A percentile compares a stretch with the other conserved stretches of the same genome.
These are phyloP conservation scores for Pholiota conissans DNA, from an alignment of 768 basidiomycete genomes.

Conservation along the genomic window DNA sequence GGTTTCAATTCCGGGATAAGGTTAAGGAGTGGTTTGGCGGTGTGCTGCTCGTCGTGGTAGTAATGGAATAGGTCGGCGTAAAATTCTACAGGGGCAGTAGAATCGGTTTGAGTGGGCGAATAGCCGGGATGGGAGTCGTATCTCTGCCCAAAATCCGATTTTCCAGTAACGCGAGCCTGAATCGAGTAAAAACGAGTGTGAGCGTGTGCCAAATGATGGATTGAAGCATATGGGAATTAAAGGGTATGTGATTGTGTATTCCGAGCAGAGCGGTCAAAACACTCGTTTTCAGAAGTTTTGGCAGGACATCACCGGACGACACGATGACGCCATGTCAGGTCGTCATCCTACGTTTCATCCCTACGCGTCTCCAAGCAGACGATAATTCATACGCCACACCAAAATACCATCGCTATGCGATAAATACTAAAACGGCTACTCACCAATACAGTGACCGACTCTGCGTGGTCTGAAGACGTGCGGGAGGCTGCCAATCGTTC, in stretches of 20 bases:
- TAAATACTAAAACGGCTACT: constrained; percentile 16
- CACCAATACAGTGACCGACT: constrained; percentile 26
- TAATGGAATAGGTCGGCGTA: constrained; percentile 19
- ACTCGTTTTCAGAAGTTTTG: neutral
- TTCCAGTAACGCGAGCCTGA: constrained; percentile 19
- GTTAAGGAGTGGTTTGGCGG: neutral
- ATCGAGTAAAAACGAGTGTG: constrained; percentile 13
- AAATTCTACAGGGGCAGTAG: constrained; percentile 4
- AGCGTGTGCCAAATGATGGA: constrained; percentile 14
- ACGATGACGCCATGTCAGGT: constrained; percentile 13
- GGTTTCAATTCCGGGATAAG: neutral
- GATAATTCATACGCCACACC: neutral
- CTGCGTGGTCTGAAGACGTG: constrained; percentile 15
- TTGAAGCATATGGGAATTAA: constrained; percentile 1
- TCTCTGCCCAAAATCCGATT: constrained; percentile 4
- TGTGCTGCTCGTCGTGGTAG: constrained; percentile 8
- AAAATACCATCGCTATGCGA: neutral
- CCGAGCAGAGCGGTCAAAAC: neutral
- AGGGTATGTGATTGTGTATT: neutral
- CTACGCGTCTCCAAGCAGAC: constrained; percentile 2
- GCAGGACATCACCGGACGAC: neutral
- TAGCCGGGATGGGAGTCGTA: neutral
- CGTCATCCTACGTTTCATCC: constrained; percentile 1
- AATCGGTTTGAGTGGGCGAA: neutral
- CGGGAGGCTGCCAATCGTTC: constrained; percentile 22